Percentiles rank a stretch among this genome's conserved stretches.
Conservation (phyloP, 2,329 filamentous ascomycete species). For the Lojkania enalia region DNA sequence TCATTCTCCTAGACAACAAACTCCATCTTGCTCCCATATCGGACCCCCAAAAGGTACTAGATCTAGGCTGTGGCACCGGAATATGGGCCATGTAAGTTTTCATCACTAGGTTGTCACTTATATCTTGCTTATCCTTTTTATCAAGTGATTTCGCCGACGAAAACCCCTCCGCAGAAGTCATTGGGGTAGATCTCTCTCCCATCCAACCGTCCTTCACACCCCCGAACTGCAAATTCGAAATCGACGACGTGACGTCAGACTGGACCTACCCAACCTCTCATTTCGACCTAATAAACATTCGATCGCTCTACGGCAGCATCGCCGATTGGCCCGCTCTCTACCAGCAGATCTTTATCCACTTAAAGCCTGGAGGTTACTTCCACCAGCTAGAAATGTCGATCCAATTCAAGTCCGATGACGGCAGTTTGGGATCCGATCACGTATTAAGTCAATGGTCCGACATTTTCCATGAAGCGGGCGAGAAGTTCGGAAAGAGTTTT, state of each 20-base stretch:
- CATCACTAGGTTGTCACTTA: background rate
- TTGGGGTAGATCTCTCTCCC: slow-evolving; percentile 52
- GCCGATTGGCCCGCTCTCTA: slow-evolving; percentile 46
- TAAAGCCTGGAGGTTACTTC: slow-evolving; percentile 36
- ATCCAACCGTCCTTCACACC: slow-evolving; percentile 52
- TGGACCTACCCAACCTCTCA: slow-evolving; percentile 40
- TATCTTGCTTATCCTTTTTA: background rate
- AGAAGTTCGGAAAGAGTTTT: slow-evolving; percentile 29
- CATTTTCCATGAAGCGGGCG: slow-evolving; percentile 29
- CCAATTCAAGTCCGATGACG: slow-evolving; percentile 46
- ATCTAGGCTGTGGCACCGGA: background rate
- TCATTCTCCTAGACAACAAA: background rate
- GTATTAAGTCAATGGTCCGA: slow-evolving; percentile 29
- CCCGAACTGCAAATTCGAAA: slow-evolving; percentile 50
- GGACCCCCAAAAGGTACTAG: background rate
- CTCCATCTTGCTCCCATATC: background rate
- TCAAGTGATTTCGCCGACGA: slow-evolving; percentile 2
- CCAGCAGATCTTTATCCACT: slow-evolving; percentile 20
- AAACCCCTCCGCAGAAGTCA: slow-evolving; percentile 28
- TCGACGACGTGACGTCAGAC: slow-evolving; percentile 47
- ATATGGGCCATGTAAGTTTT: background rate
- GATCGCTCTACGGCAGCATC: slow-evolving; percentile 49
- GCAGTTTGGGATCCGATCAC: slow-evolving; percentile 37
- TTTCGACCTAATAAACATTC: slow-evolving; percentile 50
- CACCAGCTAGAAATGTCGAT: slow-evolving; percentile 45